Evolutionary conservation across 495 filamentous ascomycete species (phyloP).

Genomic region (Bryoglossum gracile): DNA sequence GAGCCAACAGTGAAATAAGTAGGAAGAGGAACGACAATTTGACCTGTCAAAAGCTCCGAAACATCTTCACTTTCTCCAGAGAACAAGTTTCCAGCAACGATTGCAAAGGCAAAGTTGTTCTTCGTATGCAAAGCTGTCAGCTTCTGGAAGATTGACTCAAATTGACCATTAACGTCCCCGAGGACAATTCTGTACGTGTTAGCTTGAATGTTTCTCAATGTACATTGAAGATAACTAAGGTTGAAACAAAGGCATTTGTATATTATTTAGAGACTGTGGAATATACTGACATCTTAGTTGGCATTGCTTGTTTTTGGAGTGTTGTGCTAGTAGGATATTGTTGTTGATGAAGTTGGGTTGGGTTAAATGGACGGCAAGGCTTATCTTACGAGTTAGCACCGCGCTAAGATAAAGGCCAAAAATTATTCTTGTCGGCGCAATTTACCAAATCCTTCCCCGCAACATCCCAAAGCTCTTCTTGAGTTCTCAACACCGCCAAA

Average conservation of each 20-base stretch:
- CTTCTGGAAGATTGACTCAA: slow-evolving; percentile 68
- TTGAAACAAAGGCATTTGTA: neutral
- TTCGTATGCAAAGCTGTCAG: slow-evolving; percentile 71
- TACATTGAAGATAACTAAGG: neutral
- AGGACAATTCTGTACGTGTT: slow-evolving; percentile 59
- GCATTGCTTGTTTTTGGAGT: slow-evolving; percentile 36
- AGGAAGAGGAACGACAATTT: slow-evolving; percentile 64
- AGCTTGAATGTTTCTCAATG: neutral
- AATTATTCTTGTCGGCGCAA: slow-evolving; percentile 1
- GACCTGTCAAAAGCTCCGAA: slow-evolving; percentile 57
- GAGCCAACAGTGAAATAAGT: slow-evolving; percentile 82
- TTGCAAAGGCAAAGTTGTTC: slow-evolving; percentile 76
- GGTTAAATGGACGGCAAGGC: no score
- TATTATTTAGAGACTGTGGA: neutral
- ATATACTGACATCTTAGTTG: slow-evolving; percentile 61
- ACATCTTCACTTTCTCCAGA: slow-evolving; percentile 52
- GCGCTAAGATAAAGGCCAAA: slow-evolving; percentile 1
- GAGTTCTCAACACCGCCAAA: slow-evolving; percentile 4
- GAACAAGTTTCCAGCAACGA: slow-evolving; percentile 82
- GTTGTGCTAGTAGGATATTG: neutral
- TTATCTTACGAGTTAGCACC: no score
- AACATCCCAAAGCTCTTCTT: neutral
- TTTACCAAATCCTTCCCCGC: neutral
- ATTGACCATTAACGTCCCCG: slow-evolving; percentile 68
- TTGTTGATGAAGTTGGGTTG: no score